Evolutionary conservation across 257 asterid genomes (phyloP), one percentile per base, ranked within the genome.

Genomic region (Nicotiana otophora): DNA sequence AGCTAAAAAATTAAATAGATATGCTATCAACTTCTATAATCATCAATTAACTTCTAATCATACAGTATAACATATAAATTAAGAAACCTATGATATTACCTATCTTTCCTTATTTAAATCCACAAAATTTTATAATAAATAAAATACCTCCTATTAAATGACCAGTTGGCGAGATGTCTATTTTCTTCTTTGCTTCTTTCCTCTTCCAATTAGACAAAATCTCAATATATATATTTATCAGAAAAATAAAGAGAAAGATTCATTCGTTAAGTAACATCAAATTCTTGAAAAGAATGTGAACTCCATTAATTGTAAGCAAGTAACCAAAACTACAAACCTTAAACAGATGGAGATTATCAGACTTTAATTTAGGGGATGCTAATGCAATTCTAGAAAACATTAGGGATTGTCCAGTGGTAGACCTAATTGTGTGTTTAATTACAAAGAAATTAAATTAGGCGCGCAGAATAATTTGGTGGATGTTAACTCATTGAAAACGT

Each of bases 401-500:
- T 58, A 58, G 26, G 64, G 26, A 58, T 58, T 15, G 3, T 53
- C 17, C 19, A 5, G 58, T 53, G 58, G 58, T 15, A 53, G 58
- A 14, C 58, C 58, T 53, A 42, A 42, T 42, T 42, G 51, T 9
- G 51, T 42, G 51, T 42, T 9, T 42, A 42, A 17, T 16, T 55
- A 15, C 61, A 16, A 55, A 55, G 7, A 55, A 5, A 19, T 15
- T 14, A 15, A 16, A 55, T 15, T 55, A 16, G 6, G 16, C 7
- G 19, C n/a, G 60, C n/a, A 15, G 60, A 54, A 54, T 54, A n/a
- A 72, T 46, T 26, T 14, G 23, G 62, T 74, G 62, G 23, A 26
- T 46, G 19, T 23, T 74, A 51, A 14, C 53, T 51, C 63, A 51
- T 51, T 75, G 80, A 75, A 75, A 75, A 75, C 80, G 80, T 75